phyloP scores from a whole-genome alignment of 169 alveolate genomes.

The Eimeria praecox region DNA sequence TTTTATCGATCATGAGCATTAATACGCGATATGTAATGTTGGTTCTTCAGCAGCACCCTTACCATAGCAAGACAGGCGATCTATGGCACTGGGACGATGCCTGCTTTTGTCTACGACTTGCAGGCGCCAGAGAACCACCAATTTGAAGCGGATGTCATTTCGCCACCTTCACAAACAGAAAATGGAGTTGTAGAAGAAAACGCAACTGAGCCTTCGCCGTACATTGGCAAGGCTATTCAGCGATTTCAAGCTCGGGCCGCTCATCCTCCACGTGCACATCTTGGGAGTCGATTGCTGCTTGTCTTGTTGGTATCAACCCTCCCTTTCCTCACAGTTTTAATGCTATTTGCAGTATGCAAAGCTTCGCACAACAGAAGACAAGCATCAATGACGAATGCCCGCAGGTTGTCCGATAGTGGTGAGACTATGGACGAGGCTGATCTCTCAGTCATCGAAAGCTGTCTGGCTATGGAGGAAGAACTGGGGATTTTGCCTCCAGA shows the following conservation, averaged over 20 bases:
- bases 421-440: not conserved
- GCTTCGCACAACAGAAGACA: not conserved
- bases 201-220: not conserved
- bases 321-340: not conserved
- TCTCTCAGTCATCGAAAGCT: not conserved
- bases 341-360: not conserved
- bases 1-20: not conserved
- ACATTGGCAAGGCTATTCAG: not conserved
- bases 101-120: not conserved
- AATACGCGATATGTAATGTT: not conserved
- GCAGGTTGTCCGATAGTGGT: not conserved
- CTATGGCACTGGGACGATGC: not conserved
- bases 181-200: not conserved
- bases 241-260: too few species aligned
- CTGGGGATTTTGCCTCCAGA: not conserved
- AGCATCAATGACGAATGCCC: not conserved
- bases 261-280: not conserved
- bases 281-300: not conserved
- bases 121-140: not conserved
- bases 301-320: not conserved
- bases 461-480: conserved; percentile 20
- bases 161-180: not conserved
- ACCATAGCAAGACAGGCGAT: not conserved
- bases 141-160: not conserved
- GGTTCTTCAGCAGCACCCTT: not conserved